Base-by-base conservation (phyloP, 768 basidiomycete genomes). In the Lepiota venenata region DNA sequence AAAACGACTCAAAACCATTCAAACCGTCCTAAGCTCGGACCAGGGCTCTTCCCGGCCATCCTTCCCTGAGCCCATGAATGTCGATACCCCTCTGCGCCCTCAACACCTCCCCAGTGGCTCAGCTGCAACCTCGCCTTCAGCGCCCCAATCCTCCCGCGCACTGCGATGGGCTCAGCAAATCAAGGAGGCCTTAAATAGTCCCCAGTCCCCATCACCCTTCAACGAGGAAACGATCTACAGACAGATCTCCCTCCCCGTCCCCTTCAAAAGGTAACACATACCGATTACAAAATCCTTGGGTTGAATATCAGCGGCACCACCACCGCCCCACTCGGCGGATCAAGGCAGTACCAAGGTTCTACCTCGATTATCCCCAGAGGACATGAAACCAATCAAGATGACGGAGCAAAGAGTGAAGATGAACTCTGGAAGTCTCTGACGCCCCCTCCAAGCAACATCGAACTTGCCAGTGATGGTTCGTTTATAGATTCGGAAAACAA, bases 1-100 rank as follows among this genome's bases (percentile, higher is more conserved):
- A 32, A 54, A 54, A 25, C 45, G 52, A 2, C 35, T 39, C 22
- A 54, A 54, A 39, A 27, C 45, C 37, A 54, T 47, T 18, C 44
- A 54, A 40, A 27, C 18, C 25, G 45, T 37, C 7, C 37, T 54
- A 32, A 32, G 2, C 10, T 32, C 32, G 9, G 32, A 9, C 32
- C 27, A 29, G 8, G 27, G 27, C 15, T 6, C 20, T 7, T 14
- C 20, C 15, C n/a, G 18, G 5, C 21, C 43, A 8, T 22, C 12
- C 20, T n/a, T n/a, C n/a, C 42, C 42, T 44, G 25, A 25, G 4
- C 10, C 43, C 27, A 45, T 15, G 10, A 25, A 25, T 25, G 22
- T 25, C 43, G 43, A 45, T 25, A 2, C 22, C 9, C 11, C 22
- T 27, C 2, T 11, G 32, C 32, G 10, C 32, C 2, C 43, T 11